These are phyloP conservation scores for Aquilaria malaccensis DNA, from an alignment of 345 rosid genomes.

Conservation along the genomic window DNA sequence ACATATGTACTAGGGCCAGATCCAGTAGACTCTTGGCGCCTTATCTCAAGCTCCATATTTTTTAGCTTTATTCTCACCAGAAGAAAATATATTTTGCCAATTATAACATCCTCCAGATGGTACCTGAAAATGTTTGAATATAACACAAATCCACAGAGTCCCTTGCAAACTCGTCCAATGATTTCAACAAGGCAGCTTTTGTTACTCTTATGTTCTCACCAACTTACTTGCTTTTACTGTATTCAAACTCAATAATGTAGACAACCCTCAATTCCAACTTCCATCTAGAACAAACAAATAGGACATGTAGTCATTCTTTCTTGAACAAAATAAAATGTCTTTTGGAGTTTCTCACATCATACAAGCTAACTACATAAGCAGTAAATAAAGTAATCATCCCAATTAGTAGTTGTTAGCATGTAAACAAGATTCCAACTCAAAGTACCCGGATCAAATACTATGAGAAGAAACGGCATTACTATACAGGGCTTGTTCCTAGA, in stretches of 20 bases:
- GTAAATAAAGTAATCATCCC: neutral
- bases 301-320: neutral
- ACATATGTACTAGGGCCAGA: constrained; percentile 59
- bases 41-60: constrained; percentile 65
- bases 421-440: neutral
- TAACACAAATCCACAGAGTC: neutral
- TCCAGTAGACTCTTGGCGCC: constrained; percentile 62
- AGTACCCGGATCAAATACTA: constrained; percentile 1
- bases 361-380: neutral
- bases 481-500: too few species aligned
- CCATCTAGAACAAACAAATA: constrained; percentile 26
- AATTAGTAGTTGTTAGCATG: too few species aligned
- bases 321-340: neutral
- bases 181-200: neutral
- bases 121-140: constrained; percentile 28
- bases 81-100: constrained; percentile 60
- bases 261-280: constrained; percentile 64
- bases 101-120: constrained; percentile 53
- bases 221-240: constrained; percentile 62
- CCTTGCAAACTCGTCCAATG: neutral
- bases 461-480: too few species aligned
- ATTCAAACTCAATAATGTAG: constrained; percentile 59
- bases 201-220: neutral
- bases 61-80: constrained; percentile 56
- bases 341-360: constrained; percentile 2